Evolutionary conservation across 352 stramenopile genomes (phyloP).

Genomic region (Phytophthora podocarpi): DNA sequence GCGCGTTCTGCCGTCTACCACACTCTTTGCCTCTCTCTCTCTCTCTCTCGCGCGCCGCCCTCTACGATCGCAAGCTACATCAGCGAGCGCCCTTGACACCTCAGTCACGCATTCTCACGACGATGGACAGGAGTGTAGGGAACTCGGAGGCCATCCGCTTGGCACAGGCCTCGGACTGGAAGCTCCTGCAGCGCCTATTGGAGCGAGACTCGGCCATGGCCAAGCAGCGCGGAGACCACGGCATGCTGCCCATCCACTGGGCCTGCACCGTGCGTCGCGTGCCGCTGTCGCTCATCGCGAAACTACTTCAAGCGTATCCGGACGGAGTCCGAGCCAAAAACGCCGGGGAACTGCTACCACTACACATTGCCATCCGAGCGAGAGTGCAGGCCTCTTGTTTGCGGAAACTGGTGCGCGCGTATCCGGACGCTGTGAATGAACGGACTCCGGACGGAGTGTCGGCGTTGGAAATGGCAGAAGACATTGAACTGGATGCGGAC

Average conservation of each 20-base stretch:
- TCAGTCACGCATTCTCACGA: constrained; percentile 9
- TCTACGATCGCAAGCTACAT: background rate
- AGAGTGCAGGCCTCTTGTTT: constrained; percentile 52
- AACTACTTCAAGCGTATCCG: constrained; percentile 66
- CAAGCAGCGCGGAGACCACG: constrained; percentile 66
- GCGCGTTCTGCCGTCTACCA: constrained; percentile 21
- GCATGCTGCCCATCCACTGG: constrained; percentile 87
- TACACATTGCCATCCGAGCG: constrained; percentile 84
- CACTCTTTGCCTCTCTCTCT: constrained; percentile 8
- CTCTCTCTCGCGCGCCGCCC: constrained; percentile 14
- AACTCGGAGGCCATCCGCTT: constrained; percentile 76
- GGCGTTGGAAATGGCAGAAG: constrained; percentile 59
- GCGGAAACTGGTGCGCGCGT: constrained; percentile 53
- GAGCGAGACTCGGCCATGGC: constrained; percentile 56
- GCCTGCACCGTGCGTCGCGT: constrained; percentile 71
- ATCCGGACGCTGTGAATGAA: constrained; percentile 55
- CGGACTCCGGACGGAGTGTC: constrained; percentile 50
- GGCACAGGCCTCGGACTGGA: constrained; percentile 81
- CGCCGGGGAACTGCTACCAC: constrained; percentile 62
- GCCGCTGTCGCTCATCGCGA: constrained; percentile 62
- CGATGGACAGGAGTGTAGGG: constrained; percentile 27
- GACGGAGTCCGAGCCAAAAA: constrained; percentile 65
- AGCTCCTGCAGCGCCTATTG: constrained; percentile 64
- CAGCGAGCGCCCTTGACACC: background rate
- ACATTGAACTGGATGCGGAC: constrained; percentile 46